These are phyloP conservation scores for Kurtzmaniella quercitrusa DNA, from an alignment of 1,139 yeast genomes.

Conservation along the genomic window DNA sequence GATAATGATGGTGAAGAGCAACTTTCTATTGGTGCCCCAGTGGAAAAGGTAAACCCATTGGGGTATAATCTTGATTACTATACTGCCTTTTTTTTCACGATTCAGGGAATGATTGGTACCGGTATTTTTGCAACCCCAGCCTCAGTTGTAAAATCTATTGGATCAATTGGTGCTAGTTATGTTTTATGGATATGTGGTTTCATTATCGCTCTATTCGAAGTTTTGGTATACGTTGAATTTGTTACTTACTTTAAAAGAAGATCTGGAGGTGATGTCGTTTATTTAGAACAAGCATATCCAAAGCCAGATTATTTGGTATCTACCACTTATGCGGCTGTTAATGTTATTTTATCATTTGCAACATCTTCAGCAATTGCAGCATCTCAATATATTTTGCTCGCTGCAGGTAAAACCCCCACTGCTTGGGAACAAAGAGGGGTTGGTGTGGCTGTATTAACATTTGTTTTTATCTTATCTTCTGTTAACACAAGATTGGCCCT, in stretches of 20 bases:
- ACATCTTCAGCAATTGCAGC: constrained; percentile 42
- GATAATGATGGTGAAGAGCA: constrained; percentile 12
- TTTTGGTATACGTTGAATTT: constrained; percentile 34
- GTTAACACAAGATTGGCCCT: constrained; percentile 29
- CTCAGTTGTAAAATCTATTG: constrained; percentile 29
- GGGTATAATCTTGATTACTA: constrained; percentile 32
- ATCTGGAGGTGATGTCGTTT: constrained; percentile 42
- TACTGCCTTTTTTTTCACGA: constrained; percentile 28
- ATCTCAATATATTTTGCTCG: constrained; percentile 34
- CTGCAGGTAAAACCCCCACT: constrained; percentile 29
- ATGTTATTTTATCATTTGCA: constrained; percentile 33
- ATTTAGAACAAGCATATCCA: constrained; percentile 41
- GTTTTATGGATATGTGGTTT: constrained; percentile 39
- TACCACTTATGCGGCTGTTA: constrained; percentile 38
- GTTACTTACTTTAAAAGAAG: constrained; percentile 34
- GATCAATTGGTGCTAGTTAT: constrained; percentile 40
- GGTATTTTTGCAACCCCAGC: constrained; percentile 45
- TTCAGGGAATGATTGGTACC: constrained; percentile 43
- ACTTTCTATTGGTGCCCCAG: constrained; percentile 31
- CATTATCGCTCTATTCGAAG: constrained; percentile 30
- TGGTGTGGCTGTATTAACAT: constrained; percentile 31
- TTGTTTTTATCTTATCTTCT: constrained; percentile 23
- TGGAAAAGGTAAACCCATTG: constrained; percentile 33
- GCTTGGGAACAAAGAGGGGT: constrained; percentile 42
- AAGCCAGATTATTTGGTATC: constrained; percentile 37